Base-by-base conservation (phyloP, 306 rosid species). In the Acacia melanoxylon region DNA sequence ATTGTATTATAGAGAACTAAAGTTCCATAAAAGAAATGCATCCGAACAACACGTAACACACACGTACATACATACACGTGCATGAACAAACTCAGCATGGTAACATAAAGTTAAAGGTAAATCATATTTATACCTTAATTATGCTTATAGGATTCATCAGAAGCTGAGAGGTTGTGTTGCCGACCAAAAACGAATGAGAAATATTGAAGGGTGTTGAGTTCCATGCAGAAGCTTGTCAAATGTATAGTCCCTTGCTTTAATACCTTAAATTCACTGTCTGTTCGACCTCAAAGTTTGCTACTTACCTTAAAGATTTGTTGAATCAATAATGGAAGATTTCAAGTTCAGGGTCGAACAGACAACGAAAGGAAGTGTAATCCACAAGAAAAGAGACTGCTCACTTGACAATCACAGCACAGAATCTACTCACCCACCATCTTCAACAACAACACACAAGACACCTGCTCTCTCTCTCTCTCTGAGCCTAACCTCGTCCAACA, bases 191-290 rank as follows among this genome's bases (percentile, higher is more conserved):
- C 4, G 61, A 54, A 19, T 54, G 61, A 19, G 24, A 24, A 52
- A 52, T 5, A 52, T 7, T 52, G 61, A 9, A 56, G 46, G 78
- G 78, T 77, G 85, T 72, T 52, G 71, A 54, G 44, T 80, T 78
- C 87, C 85, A 73, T 83, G 81, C 87, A 77, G 79, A 77, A 24
- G 29, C 80, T 75, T 75, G 76, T 62, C 82, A 76, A 82, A 76
- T 81, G 82, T 77, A 31, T 37, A 77, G 85, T 86, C 81, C 81
- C 82, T 77, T 66, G 80, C 67, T 44, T 6, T 72, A 19, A 77
- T 46, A 77, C 83, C 87, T 83, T 54, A 20, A 27, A 46, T 86
- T 83, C 87, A 37, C 40, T 31, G 75, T 20, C 83, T 25, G 49
- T 12, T 77, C 81, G 70, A 86, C 85, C 89, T 86, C 20, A 41